phyloP scores from a whole-genome alignment of 164 flowering plant genomes.

The Sextonia rubra region DNA sequence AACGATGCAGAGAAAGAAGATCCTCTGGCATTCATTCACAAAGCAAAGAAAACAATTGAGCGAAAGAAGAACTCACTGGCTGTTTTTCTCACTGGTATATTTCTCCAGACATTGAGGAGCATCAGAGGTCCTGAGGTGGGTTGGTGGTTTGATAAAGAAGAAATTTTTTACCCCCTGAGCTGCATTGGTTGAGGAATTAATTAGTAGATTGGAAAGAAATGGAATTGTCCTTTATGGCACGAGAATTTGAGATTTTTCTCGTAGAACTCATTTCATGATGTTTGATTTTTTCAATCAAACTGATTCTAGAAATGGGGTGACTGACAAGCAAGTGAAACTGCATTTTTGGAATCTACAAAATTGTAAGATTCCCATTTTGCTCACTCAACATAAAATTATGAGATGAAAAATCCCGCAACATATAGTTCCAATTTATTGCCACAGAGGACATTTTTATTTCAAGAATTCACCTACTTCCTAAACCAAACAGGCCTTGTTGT shows the following conservation, averaged over 20 bases:
- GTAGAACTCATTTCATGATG: background rate
- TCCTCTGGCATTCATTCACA: conserved; percentile 31
- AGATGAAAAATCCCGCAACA: too few relatives aligned
- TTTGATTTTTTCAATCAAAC: background rate
- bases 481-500: too few relatives aligned
- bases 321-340: background rate
- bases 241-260: background rate
- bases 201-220: too few relatives aligned
- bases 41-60: conserved; percentile 28
- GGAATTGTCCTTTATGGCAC: too few relatives aligned
- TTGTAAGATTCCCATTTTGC: too few relatives aligned
- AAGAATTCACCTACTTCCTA: too few relatives aligned
- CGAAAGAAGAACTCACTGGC: conserved; percentile 32
- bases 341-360: too few relatives aligned
- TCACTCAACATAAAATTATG: too few relatives aligned
- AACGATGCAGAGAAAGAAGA: conserved; percentile 2
- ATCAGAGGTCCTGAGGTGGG: conserved; percentile 41
- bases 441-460: too few relatives aligned
- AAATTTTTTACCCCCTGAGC: background rate
- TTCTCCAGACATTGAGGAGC: conserved; percentile 26
- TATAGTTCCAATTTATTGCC: too few relatives aligned
- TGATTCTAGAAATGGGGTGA: background rate
- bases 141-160: too few relatives aligned
- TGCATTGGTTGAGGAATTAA: background rate
- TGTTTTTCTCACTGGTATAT: conserved; percentile 28